Percentiles rank a stretch among this genome's conserved stretches.
Evolutionary conservation across 257 asterid genomes (phyloP).

Genomic region (Capsicum baccatum): DNA sequence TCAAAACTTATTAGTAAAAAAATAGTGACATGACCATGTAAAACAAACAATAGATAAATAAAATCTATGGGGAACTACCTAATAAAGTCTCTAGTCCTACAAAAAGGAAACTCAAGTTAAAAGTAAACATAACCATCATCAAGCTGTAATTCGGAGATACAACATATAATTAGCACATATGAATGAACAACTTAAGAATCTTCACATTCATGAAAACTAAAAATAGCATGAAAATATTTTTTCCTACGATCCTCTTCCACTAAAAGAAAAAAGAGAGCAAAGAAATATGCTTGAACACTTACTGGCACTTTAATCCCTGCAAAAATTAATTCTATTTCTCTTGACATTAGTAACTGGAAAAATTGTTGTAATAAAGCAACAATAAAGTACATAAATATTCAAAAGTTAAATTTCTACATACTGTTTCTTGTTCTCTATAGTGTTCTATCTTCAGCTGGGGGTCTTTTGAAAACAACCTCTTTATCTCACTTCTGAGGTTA

Average conservation of each 20-base stretch:
- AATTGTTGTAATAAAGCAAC: not conserved
- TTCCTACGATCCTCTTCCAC: constrained; percentile 16
- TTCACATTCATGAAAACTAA: not conserved
- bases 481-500: too few relatives aligned
- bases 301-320: constrained; percentile 13
- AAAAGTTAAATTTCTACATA: too few relatives aligned
- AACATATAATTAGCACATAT: not conserved
- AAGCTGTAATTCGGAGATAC: not conserved
- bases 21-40: constrained; percentile 16
- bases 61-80: not conserved
- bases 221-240: not conserved
- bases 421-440: too few relatives aligned
- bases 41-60: not conserved
- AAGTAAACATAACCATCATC: not conserved
- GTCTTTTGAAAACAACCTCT: too few relatives aligned
- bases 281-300: not conserved
- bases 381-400: too few relatives aligned
- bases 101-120: constrained; percentile 20
- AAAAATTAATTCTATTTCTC: not conserved
- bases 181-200: not conserved
- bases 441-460: too few relatives aligned
- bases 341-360: not conserved
- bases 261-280: not conserved
- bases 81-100: constrained; percentile 2
- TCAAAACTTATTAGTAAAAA: not conserved